Conservation (phyloP, 2,329 filamentous ascomycete genomes). For the Penicillium nordicum region DNA sequence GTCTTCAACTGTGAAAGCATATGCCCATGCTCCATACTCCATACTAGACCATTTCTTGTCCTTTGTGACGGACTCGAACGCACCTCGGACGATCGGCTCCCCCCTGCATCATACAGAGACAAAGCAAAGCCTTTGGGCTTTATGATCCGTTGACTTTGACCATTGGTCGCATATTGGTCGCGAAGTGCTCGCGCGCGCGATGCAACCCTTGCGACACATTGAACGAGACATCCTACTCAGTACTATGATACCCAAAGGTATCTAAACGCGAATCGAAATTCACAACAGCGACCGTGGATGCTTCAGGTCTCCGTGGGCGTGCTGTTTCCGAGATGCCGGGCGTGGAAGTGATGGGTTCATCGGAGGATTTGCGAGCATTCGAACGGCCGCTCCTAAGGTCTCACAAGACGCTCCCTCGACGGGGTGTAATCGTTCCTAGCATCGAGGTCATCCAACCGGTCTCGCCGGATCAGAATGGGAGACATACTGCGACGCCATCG, state of each 20-base stretch:
- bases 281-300: conserved; percentile 5
- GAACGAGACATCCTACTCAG: neutral
- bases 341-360: conserved; percentile 27
- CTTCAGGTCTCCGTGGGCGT: neutral
- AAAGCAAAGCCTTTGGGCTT: conserved; percentile 2
- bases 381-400: conserved; percentile 36
- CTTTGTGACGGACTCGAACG: neutral
- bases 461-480: conserved; percentile 24
- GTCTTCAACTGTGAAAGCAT: neutral
- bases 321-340: conserved; percentile 29
- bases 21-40: neutral
- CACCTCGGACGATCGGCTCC: conserved; percentile 1
- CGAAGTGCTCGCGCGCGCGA: conserved; percentile 9
- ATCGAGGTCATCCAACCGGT: conserved; percentile 24
- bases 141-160: conserved; percentile 8
- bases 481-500: conserved; percentile 26
- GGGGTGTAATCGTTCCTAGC: conserved; percentile 27
- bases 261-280: neutral
- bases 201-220: conserved; percentile 13
- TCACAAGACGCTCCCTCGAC: conserved; percentile 42
- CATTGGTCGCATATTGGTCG: conserved; percentile 6
- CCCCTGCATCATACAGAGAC: conserved; percentile 18
- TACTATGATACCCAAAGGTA: conserved; percentile 4
- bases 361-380: conserved; percentile 26
- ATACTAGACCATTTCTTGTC: neutral